These are phyloP conservation scores for Seminavis robusta DNA, from an alignment of 108 stramenopile species.

Conservation along the genomic window DNA sequence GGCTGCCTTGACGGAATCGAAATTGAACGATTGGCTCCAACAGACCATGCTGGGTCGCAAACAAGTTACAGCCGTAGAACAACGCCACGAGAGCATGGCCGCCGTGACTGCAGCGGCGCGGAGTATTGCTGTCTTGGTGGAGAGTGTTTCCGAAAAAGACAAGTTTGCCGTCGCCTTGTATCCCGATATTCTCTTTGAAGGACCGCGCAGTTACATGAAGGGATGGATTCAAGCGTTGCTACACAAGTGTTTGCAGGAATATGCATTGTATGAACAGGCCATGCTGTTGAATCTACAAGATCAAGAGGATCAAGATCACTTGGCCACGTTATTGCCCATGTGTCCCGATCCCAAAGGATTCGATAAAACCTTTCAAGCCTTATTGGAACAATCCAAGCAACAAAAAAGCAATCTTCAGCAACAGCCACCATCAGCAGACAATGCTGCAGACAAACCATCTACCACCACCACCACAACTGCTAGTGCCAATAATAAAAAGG, in stretches of 20 bases:
- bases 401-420: no score
- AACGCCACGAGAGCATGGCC: no score
- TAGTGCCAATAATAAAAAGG: constrained; percentile 23
- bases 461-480: constrained; percentile 14
- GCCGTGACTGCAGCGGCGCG: no score
- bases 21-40: not conserved
- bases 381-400: constrained; percentile 33
- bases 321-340: not conserved
- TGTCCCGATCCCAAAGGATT: constrained; percentile 24
- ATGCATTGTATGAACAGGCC: constrained; percentile 17
- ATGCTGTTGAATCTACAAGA: not conserved
- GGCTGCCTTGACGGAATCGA: not conserved
- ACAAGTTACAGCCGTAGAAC: no score
- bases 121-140: no score
- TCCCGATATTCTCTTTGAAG: constrained; percentile 40
- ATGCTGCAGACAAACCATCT: not conserved
- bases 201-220: constrained; percentile 16
- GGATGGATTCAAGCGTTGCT: constrained; percentile 34
- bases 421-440: no score
- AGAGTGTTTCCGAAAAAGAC: no score
- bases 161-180: constrained; percentile 33
- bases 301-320: not conserved
- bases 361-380: constrained; percentile 40
- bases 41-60: not conserved
- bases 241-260: constrained; percentile 15